Conservation (phyloP, 1,284 basidiomycete species). For the Pascua guehoae region DNA sequence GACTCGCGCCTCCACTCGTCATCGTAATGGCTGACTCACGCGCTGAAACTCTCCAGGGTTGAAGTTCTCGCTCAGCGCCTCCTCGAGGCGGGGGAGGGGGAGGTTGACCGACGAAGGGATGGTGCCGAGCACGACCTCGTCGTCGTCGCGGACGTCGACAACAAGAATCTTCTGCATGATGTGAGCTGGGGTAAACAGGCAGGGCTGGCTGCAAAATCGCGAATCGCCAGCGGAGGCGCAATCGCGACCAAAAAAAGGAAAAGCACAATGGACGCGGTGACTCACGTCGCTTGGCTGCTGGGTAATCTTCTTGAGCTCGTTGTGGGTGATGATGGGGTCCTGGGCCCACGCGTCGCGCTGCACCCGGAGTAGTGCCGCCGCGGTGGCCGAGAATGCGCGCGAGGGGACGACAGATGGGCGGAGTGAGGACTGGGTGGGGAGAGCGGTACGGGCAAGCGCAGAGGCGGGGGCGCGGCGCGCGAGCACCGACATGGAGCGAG, state of each 20-base stretch:
- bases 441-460: not conserved
- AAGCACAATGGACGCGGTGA: slow-evolving; percentile 11
- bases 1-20: no score
- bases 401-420: not conserved
- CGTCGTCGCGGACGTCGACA: slow-evolving; percentile 89
- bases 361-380: not conserved
- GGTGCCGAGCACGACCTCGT: slow-evolving; percentile 88
- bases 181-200: not conserved
- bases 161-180: slow-evolving; percentile 65
- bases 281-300: slow-evolving; percentile 73
- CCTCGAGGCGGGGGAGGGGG: slow-evolving; percentile 74
- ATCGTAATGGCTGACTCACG: slow-evolving; percentile 17
- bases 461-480: not conserved
- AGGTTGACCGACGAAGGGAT: slow-evolving; percentile 95
- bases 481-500: not conserved
- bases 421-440: not conserved
- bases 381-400: slow-evolving; percentile 3
- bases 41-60: slow-evolving; percentile 61
- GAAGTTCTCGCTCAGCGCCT: slow-evolving; percentile 60
- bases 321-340: slow-evolving; percentile 65
- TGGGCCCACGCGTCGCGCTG: slow-evolving; percentile 31
- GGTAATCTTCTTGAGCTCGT: slow-evolving; percentile 78
- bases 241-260: no score
- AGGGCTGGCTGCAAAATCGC: not conserved
- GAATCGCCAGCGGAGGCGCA: not conserved